Percentiles rank a stretch among this genome's conserved stretches.
These are phyloP conservation scores for Spatholobus suberectus DNA, from an alignment of 306 rosid species.

Conservation along the genomic window DNA sequence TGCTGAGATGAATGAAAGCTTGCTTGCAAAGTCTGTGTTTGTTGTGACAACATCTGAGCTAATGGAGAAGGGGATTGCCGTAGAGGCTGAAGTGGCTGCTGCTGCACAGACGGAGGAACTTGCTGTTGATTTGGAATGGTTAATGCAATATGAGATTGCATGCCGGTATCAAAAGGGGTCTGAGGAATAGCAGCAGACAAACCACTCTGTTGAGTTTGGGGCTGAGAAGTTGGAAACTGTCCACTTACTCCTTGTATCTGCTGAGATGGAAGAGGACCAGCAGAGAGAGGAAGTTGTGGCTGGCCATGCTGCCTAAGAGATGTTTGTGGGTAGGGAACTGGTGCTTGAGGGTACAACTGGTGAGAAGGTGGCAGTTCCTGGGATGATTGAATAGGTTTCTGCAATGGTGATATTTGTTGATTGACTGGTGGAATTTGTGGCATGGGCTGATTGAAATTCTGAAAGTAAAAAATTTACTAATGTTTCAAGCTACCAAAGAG, in stretches of 20 bases:
- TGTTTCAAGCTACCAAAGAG: slow-evolving; percentile 29
- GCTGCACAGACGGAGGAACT: slow-evolving; percentile 57
- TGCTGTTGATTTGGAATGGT: slow-evolving; percentile 58
- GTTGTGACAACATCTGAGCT: slow-evolving; percentile 95
- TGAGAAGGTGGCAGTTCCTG: slow-evolving; percentile 71
- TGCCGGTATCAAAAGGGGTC: slow-evolving; percentile 55
- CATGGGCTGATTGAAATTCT: slow-evolving; percentile 68
- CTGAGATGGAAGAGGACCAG: slow-evolving; percentile 63
- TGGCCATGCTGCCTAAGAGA: slow-evolving; percentile 66
- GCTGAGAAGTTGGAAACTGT: slow-evolving; percentile 67
- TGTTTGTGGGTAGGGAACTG: slow-evolving; percentile 61
- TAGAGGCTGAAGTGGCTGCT: slow-evolving; percentile 63
- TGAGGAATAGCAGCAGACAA: slow-evolving; percentile 57
- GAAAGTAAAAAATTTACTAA: slow-evolving; percentile 46
- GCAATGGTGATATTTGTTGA: slow-evolving; percentile 69
- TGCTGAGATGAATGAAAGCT: slow-evolving; percentile 96
- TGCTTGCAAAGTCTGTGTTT: slow-evolving; percentile 88
- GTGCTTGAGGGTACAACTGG: slow-evolving; percentile 60
- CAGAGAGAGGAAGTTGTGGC: slow-evolving; percentile 63
- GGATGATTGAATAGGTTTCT: slow-evolving; percentile 72
- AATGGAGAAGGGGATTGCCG: slow-evolving; percentile 84
- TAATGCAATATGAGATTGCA: slow-evolving; percentile 53
- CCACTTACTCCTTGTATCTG: slow-evolving; percentile 60
- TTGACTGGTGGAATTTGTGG: slow-evolving; percentile 62
- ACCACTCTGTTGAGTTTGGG: slow-evolving; percentile 60